Evolutionary conservation across 495 filamentous ascomycete species (phyloP), one percentile per base, ranked within the genome.

Genomic region (Stereocaulon alpinum): DNA sequence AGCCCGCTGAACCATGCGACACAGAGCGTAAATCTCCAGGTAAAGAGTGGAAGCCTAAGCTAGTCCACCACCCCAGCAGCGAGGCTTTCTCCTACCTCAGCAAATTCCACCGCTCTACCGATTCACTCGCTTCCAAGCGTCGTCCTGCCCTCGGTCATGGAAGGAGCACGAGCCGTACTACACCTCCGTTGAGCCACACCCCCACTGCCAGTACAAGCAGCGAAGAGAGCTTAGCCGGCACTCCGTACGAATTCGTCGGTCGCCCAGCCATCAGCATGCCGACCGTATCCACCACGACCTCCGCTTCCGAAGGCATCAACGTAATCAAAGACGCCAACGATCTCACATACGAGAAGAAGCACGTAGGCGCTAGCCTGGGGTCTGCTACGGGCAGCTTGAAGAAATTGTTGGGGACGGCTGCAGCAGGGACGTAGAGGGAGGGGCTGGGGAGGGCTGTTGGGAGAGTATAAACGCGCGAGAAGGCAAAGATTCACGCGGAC

Each of bases 11-110:
- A 78, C 53, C 59, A 37, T 30, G 56, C 41, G 49, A 66, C 45
- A 45, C 15, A 34, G 61, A 63, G 52, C 32, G 51, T 15, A 56
- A 56, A 48, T 55, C 55, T 0, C 40, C 56, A 6, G 37, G 45
- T n/a, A 56, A 52, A 14, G 22, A 52, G 7, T 55, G 60, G 51
- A 47, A 43, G 45, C 41, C 53, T 32, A 63, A 60, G 43, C 41
- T 60, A 43, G 32, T 61, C 49, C 49, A 63, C 59, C 45, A 64
- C 68, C 7, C 66, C 70, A 70, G 69, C 40, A 71, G 71, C 37
- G 77, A 79, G 27, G 77, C 78, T 27, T 77, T 73, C 70, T 60
- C 67, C 29, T 81, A 77, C 58, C 71, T 81, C 42, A 75, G 75
- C 57, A 72, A 75, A 52, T 81, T 80, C 56, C 68, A 71, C 47